Base-by-base conservation (phyloP, 192 early-diverging fungal species). In the Backusella morwellensis region DNA sequence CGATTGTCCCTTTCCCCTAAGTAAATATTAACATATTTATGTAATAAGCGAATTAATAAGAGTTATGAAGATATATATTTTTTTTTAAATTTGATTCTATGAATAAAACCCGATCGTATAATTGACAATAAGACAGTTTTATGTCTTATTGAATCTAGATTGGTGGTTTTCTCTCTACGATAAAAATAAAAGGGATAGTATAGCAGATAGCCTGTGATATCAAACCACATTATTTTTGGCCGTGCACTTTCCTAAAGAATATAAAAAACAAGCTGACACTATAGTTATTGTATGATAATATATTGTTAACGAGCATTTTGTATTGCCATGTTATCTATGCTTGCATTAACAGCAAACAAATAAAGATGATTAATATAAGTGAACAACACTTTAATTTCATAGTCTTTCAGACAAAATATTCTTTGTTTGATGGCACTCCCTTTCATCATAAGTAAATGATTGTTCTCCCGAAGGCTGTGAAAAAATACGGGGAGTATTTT, bases 11-110 rank as follows among this genome's bases (percentile, higher is more conserved):
- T 63, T 63, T 63, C 56, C 56, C 56, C 56, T 63, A 63, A 29
- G 56, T 29, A 63, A 63, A 63, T 63, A 63, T 63, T 63, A 63
- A 63, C 56, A 63, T 29, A 63, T 63, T 63, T 14, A 63, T 29
- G 21, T 63, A 63, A 63, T 63, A 63, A 29, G 56, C 56, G 26
- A 63, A 63, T 63, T 63, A 26, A 29, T 26, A 63, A 26, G 23
- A 59, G 11, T 59, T 23, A 63, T 63, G 26, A 63, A 63, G 23
- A 63, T 12, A 12, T 29, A 11, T 11, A 38, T 40, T 1, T 6
- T 21, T 21, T 21, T 6, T 21, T 14, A 12, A 63, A 26, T 63
- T 63, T n/a, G 26, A 63, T 63, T 29, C 26, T 29, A 63, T 9
- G 23, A 63, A 29, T 29, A 26, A 63, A 29, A 63, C 9, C 1